Conservation (phyloP, 139 green algal genomes). For the Tetradesmus lagerheimii region DNA sequence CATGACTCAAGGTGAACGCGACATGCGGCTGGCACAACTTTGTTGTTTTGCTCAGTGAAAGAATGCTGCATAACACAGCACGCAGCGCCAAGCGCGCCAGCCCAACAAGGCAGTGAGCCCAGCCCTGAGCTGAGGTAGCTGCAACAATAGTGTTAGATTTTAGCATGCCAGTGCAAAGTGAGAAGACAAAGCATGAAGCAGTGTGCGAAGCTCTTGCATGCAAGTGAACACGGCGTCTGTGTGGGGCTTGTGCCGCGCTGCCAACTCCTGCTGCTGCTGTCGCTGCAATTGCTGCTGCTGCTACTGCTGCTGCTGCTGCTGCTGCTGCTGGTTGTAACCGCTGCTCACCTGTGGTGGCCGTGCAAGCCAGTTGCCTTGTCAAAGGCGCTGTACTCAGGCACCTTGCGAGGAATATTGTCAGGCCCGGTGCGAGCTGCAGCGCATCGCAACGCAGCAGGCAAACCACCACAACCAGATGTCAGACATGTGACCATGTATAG, state of each 20-base stretch:
- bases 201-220: too few relatives aligned
- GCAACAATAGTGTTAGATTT: too few relatives aligned
- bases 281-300: neutral
- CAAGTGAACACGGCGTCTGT: too few relatives aligned
- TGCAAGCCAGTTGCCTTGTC: slow-evolving; percentile 41
- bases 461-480: neutral
- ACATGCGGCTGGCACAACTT: too few relatives aligned
- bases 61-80: slow-evolving; percentile 3
- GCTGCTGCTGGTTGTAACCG: neutral
- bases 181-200: too few relatives aligned
- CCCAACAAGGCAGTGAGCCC: too few relatives aligned
- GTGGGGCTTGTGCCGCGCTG: too few relatives aligned
- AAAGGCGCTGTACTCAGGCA: slow-evolving; percentile 40
- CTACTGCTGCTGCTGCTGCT: neutral
- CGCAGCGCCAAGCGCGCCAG: neutral
- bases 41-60: slow-evolving; percentile 14
- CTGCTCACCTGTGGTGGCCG: slow-evolving; percentile 42
- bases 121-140: too few relatives aligned
- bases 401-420: slow-evolving; percentile 27
- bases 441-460: neutral
- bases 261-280: neutral
- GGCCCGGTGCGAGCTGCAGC: slow-evolving; percentile 29
- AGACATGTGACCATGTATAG: too few relatives aligned
- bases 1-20: too few relatives aligned
- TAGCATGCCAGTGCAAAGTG: too few relatives aligned